Evolutionary conservation across 495 filamentous ascomycete species (phyloP), one percentile per base, ranked within the genome.

Genomic region (Penicillium crystallinum): DNA sequence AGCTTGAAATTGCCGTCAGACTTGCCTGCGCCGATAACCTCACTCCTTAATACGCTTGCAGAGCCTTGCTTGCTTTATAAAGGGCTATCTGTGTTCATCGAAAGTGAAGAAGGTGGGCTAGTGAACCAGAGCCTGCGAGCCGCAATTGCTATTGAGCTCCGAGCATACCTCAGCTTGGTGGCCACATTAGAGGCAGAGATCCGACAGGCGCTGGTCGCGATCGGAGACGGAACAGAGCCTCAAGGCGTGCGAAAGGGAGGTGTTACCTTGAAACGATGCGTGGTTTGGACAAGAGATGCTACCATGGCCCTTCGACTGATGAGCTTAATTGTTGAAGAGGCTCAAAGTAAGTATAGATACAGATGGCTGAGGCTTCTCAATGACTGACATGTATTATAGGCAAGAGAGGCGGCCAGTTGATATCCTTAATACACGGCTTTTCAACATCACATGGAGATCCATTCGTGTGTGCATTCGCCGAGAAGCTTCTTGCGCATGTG

Each of bases 241-340:
- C 73, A 82, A 49, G 79, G 79, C 31, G 79, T 91, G 37, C 83
- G 89, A 10, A 96, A 91, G 57, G 88, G 87, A 7, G 90, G 90
- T n/a, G 92, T 99, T 21, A 97, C 93, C 1, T 73, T 99, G 41
- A 97, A 97, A 62, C 78, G 95, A 52, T 99, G 93, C 63, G 87
- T 97, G 17, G 85, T 99, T 14, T 99, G 95, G 95, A 97, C 91
- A 6, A 82, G 92, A 55, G 95, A 97, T 68, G 90, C 95, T 6
- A 97, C 95, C 4, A 95, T 97, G 89, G 93, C 91, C 0, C 71
- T 99, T 57, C 87, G 95, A 15, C 74, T 99, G 46, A 91, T 99
- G 90, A 91, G 87, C 55, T 57, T 95, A 51, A 95, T 97, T 61
- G 91, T 91, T 0, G 92, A 97, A 63, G 86, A 96, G 69, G 86